Base-by-base conservation (phyloP, 192 early-diverging fungal species). In the Coemansia sp. region DNA sequence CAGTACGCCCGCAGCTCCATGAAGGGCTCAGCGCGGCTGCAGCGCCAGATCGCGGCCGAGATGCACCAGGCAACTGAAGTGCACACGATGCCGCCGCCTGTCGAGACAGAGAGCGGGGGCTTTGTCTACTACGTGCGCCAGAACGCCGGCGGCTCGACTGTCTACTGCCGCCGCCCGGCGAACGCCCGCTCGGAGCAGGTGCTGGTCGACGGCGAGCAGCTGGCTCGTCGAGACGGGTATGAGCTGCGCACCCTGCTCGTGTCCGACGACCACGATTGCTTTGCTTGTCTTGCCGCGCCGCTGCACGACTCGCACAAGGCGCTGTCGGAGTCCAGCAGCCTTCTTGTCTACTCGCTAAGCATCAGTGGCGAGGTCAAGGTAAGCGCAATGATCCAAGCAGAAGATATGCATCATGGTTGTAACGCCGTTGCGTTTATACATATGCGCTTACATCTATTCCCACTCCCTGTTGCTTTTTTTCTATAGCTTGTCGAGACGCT, bases 401-500 rank as follows among this genome's bases (percentile, higher is more conserved):
- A n/a, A n/a, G n/a, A n/a, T n/a, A n/a, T n/a, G n/a, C n/a, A n/a
- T n/a, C n/a, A n/a, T n/a, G n/a, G n/a, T n/a, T n/a, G n/a, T n/a
- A n/a, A n/a, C n/a, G n/a, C n/a, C n/a, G n/a, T n/a, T n/a, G n/a
- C n/a, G n/a, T n/a, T n/a, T n/a, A n/a, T n/a, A n/a, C n/a, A n/a
- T n/a, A n/a, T n/a, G n/a, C n/a, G n/a, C n/a, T n/a, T 29, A 12
- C 16, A 48, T 28, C 20, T 17, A 17, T n/a, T 32, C n/a, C 16
- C 38, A 16, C 6, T 60, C 5, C 0, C 1, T 18, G 36, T 28
- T 34, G 11, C n/a, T 63, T 33, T 18, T 33, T 7, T 62, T 45
- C 0, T 81, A 52, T 72, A 77, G 76, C 66, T 67, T 34, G 33
- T 69, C 25, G 67, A 74, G 69, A 58, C 74, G 80, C 11, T 92